Conservation (phyloP, 345 rosid species). For the Gynandropsis gynandra region DNA sequence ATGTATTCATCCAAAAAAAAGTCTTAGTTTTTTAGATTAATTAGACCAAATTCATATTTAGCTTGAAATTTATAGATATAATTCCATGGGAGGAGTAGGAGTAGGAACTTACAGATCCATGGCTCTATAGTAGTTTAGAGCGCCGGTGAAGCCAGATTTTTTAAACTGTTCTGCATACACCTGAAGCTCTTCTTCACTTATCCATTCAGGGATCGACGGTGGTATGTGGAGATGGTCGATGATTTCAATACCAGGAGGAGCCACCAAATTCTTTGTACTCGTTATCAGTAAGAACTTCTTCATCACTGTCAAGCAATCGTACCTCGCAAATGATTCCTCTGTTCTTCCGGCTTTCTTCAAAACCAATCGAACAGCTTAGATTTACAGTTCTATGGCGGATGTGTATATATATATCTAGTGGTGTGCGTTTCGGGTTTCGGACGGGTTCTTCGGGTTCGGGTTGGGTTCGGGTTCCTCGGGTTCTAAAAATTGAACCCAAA, state of each 20-base stretch:
- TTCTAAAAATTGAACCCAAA: no score
- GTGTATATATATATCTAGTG: no score
- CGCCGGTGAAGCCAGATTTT: slow-evolving; percentile 56
- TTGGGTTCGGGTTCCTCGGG: no score
- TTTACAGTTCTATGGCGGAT: no score
- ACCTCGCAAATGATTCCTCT: slow-evolving; percentile 54
- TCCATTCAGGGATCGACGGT: slow-evolving; percentile 47
- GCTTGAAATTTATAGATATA: neutral
- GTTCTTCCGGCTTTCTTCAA: slow-evolving; percentile 64
- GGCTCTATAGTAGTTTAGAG: slow-evolving; percentile 56
- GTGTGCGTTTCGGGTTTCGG: no score
- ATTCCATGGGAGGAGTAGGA: neutral
- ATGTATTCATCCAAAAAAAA: no score
- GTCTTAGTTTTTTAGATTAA: no score
- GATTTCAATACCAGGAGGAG: slow-evolving; percentile 55
- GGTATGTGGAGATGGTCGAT: slow-evolving; percentile 53
- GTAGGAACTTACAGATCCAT: slow-evolving; percentile 46
- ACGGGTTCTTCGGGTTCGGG: no score
- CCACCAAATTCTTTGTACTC: slow-evolving; percentile 41
- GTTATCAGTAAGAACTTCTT: slow-evolving; percentile 57
- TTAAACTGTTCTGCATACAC: slow-evolving; percentile 59
- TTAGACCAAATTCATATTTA: no score
- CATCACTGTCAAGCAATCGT: slow-evolving; percentile 51
- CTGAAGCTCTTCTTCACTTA: slow-evolving; percentile 55
- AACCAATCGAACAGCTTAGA: neutral